Base-by-base conservation (phyloP, 2,329 filamentous ascomycete genomes). In the Calonectria crousiana region DNA sequence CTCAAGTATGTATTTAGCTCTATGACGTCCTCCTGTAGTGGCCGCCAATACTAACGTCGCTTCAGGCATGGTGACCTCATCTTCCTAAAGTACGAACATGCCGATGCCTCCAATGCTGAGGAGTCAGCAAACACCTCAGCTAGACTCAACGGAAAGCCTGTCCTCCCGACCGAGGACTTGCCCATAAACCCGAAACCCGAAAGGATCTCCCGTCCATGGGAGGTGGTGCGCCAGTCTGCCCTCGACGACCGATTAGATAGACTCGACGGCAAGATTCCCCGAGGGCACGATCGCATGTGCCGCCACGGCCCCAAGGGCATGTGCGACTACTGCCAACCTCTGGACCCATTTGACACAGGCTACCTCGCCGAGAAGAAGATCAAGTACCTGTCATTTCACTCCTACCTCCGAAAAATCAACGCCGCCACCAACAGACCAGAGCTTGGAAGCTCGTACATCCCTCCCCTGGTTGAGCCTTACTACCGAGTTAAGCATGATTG, bases 321-420 rank as follows among this genome's bases (percentile, higher is more conserved):
- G 97, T 99, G 97, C 85, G 97, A 99, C 86, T 97, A 98, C 86
- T 99, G 97, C 87, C 98, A 98, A 92, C 97, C 97, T 0, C 87
- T 98, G 66, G 97, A 99, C 82, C 97, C 97, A 0, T 99, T 98
- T 85, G 93, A 97, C 81, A 85, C 93, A n/a, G 92, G 92, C 71
- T 98, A 98, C 81, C 90, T 99, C 23, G 91, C 92, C 36, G 96
- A 99, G 80, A 97, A 96, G 89, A 98, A 98, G 89, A 98, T 99
- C 90, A 99, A 99, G 85, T 98, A 99, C 85, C 89, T 97, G 34
- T 98, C 97, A 0, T 98, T 98, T 86, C 97, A 99, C 85, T 94
- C 96, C 6, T 93, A 98, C 84, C 89, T 99, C 58, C 93, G 96
- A 78, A 99, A 99, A 84, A 93, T 98, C 85, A 99, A 99, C 86